Evolutionary conservation across 106 monocot species (phyloP).

Genomic region (Dioscorea dumetorum): DNA sequence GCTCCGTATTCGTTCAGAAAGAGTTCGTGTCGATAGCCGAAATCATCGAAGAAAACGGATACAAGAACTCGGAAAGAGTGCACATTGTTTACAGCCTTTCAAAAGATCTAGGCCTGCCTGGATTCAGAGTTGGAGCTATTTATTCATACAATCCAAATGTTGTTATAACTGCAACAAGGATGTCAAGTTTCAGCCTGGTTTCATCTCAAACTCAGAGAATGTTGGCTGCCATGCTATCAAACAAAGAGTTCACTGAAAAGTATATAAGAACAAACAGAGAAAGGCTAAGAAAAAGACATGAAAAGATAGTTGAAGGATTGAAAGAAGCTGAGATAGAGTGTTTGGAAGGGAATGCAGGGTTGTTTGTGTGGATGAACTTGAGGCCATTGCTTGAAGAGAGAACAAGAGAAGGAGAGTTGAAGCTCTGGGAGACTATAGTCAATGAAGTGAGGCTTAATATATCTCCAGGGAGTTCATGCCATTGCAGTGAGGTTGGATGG

Average conservation of each 20-base stretch:
- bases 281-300: constrained; percentile 40
- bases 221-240: constrained; percentile 53
- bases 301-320: constrained; percentile 27
- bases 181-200: constrained; percentile 74
- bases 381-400: constrained; percentile 36
- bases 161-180: constrained; percentile 60
- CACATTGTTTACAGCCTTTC: constrained; percentile 86
- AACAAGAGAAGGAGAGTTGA: constrained; percentile 45
- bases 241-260: constrained; percentile 41
- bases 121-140: constrained; percentile 63
- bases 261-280: constrained; percentile 54
- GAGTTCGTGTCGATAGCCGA: constrained; percentile 67
- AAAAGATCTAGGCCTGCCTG: constrained; percentile 67
- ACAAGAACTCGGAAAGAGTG: constrained; percentile 19
- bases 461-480: constrained; percentile 71
- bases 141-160: constrained; percentile 62
- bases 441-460: constrained; percentile 51
- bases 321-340: constrained; percentile 40
- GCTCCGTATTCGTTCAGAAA: constrained; percentile 47
- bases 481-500: constrained; percentile 65
- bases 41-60: constrained; percentile 16
- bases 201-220: constrained; percentile 70
- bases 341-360: constrained; percentile 56
- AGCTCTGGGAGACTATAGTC: constrained; percentile 45
- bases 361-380: constrained; percentile 75